Evolutionary conservation across 306 rosid species (phyloP).

Genomic region (Luffa acutangula): DNA sequence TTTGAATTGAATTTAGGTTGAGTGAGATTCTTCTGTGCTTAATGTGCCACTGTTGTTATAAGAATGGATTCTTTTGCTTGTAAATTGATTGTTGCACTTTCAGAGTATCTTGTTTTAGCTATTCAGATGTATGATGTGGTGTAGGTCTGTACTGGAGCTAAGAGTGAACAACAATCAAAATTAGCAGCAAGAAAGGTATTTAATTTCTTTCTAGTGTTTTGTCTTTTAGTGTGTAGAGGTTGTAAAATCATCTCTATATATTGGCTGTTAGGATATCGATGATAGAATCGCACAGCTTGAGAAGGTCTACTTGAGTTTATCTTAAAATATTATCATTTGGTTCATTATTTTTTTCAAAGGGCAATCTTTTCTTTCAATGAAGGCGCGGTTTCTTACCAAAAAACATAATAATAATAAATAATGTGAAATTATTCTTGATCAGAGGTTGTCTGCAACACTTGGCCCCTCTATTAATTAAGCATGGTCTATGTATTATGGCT

Average conservation of each 20-base stretch:
- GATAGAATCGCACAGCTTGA: neutral
- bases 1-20: neutral
- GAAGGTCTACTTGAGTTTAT: neutral
- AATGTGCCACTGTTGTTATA: neutral
- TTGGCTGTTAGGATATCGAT: neutral
- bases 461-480: no score
- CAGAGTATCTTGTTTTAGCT: neutral
- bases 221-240: neutral
- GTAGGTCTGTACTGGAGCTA: conserved; percentile 97
- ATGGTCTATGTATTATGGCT: no score
- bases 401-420: neutral
- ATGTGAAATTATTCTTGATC: conserved; percentile 2
- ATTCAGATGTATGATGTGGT: conserved; percentile 1
- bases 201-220: neutral
- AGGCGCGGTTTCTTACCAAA: no score
- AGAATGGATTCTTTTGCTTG: neutral
- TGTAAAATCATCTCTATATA: neutral
- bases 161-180: conserved; percentile 84
- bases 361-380: neutral
- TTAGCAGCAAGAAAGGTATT: conserved; percentile 92
- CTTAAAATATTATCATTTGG: neutral
- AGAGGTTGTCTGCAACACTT: no score
- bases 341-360: neutral
- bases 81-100: neutral
- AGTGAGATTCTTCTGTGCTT: neutral